phyloP scores from a whole-genome alignment of 176 grass and related monocot species.

The Zoysia japonica region DNA sequence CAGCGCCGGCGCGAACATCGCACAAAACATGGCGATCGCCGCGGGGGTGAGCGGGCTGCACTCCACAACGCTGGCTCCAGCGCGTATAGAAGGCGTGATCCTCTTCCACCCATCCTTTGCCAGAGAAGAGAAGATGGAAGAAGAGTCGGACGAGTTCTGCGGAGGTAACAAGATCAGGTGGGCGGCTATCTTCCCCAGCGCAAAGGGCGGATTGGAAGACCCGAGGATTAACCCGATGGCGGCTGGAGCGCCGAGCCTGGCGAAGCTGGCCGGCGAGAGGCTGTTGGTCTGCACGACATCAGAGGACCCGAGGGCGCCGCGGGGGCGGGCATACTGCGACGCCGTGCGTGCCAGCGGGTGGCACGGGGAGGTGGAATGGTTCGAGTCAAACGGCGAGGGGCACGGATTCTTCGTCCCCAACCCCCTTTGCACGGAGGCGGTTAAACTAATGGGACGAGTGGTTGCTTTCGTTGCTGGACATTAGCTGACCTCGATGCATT shows the following conservation, averaged over 20 bases:
- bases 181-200: constrained; percentile 39
- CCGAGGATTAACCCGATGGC: constrained; percentile 51
- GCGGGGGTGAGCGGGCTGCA: background rate
- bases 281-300: constrained; percentile 34
- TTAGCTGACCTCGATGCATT: background rate
- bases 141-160: constrained; percentile 4
- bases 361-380: constrained; percentile 42
- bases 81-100: constrained; percentile 26
- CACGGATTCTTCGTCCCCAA: constrained; percentile 46
- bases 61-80: background rate
- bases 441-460: constrained; percentile 40
- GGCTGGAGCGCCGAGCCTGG: constrained; percentile 19
- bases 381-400: constrained; percentile 42
- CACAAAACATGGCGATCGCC: constrained; percentile 52
- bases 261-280: constrained; percentile 24
- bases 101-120: constrained; percentile 43
- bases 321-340: constrained; percentile 43
- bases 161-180: constrained; percentile 24
- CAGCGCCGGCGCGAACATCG: constrained; percentile 71
- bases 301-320: constrained; percentile 40
- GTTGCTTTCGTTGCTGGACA: constrained; percentile 19
- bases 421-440: constrained; percentile 25
- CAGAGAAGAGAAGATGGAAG: constrained; percentile 24
- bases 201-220: background rate
- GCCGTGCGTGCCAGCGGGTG: constrained; percentile 51